Base-by-base conservation (phyloP, 495 filamentous ascomycete genomes). In the Penicillium goetzii region DNA sequence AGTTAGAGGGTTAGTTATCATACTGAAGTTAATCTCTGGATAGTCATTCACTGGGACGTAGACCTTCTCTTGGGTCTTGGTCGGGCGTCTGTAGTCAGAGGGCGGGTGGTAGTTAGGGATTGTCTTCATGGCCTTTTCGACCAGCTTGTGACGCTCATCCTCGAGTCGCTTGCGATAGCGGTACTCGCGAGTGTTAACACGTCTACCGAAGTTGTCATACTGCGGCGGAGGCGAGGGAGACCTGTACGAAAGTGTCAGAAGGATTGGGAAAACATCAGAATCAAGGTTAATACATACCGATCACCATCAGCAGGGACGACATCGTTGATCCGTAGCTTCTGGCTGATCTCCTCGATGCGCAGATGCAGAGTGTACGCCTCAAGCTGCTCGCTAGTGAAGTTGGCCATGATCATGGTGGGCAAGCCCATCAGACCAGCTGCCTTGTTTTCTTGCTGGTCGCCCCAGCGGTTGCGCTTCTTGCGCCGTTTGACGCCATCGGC, bases 21-120 rank as follows among this genome's bases (percentile, higher is more conserved):
- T 97, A 99, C 95, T 98, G 92, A 98, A 99, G 91, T 99, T 99
- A 91, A 99, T 97, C 81, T 98, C 96, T 85, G 96, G 96, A 82
- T 99, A 99, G 80, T 99, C 96, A 88, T 98, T 98, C 82, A 99
- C 95, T 72, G 95, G 95, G 74, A 99, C 95, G 77, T 99, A 99
- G 88, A 99, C 94, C 86, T 98, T 99, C 87, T 99, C 95, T 80
- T 97, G 93, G 72, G 95, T 97, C 90, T 98, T 99, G 72, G 93
- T 96, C 40, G 95, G 95, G 59, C 95, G 92, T 74, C 95, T 91
- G 76, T 98, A 98, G 77, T 99, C 95, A 81, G 92, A 89, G 43
- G 95, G 95, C 69, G 95, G 93, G 76, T 97, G 91, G 71, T 98
- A 99, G 84, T 97, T 97, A 80, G 94, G 92, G 72, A 99, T 96